These are phyloP conservation scores for Metschnikowia noctiluminum DNA, from an alignment of 805 yeast species.

Conservation along the genomic window DNA sequence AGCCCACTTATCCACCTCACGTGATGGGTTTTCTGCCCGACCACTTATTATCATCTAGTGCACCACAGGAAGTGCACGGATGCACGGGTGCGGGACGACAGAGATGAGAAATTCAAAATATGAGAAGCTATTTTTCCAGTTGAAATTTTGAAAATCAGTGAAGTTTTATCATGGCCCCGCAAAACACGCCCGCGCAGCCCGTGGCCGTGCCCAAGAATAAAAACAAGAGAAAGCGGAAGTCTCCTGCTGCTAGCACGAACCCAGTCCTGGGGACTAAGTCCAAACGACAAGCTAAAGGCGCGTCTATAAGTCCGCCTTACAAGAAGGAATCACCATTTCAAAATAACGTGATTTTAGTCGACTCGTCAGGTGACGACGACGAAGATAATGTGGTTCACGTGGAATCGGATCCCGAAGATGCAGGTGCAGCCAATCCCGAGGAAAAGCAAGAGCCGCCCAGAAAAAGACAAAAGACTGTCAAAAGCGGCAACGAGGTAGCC, in stretches of 20 bases:
- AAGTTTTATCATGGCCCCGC: background rate
- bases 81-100: background rate
- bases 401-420: conserved; percentile 18
- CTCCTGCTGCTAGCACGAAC: background rate
- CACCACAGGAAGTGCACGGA: no score
- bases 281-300: background rate
- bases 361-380: conserved; percentile 23
- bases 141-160: no score
- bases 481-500: conserved; percentile 33
- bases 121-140: no score
- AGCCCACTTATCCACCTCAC: no score
- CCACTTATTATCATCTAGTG: no score
- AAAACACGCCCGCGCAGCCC: background rate
- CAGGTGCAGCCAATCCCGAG: background rate
- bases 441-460: conserved; percentile 4
- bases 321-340: background rate
- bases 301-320: background rate
- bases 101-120: no score
- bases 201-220: background rate
- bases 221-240: background rate
- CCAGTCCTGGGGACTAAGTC: background rate
- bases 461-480: conserved; percentile 13
- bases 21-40: no score
- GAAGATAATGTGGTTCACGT: conserved; percentile 21
- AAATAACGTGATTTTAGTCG: conserved; percentile 30